phyloP scores from a whole-genome alignment of 306 rosid species.

The Medicago arabica region DNA sequence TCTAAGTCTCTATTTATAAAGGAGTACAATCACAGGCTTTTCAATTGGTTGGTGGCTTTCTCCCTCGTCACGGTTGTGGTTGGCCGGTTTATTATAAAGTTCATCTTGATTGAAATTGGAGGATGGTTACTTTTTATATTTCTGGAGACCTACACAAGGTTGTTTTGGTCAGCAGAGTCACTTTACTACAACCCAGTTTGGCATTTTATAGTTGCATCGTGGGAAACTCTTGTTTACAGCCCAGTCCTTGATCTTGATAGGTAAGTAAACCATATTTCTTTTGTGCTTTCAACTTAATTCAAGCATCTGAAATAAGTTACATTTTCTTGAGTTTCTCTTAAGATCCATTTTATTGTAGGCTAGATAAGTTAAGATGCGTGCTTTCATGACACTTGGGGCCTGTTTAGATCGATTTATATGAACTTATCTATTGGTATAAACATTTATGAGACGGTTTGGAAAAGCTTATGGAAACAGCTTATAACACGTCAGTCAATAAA shows the following conservation, averaged over 20 bases:
- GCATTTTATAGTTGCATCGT: conserved; percentile 87
- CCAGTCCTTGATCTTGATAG: conserved; percentile 97
- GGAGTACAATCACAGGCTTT: conserved; percentile 94
- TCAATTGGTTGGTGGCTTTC: conserved; percentile 98
- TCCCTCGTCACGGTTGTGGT: conserved; percentile 90
- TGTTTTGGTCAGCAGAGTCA: conserved; percentile 96
- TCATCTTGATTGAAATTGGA: conserved; percentile 82
- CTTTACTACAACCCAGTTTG: conserved; percentile 93
- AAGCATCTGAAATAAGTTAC: conserved; percentile 2
- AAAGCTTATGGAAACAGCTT: no score
- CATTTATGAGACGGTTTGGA: no score
- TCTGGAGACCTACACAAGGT: conserved; percentile 94
- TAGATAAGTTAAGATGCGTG: neutral
- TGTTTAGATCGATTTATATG: no score
- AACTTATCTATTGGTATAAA: no score
- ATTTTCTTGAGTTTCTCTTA: neutral
- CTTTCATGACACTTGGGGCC: no score
- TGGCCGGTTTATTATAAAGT: conserved; percentile 88
- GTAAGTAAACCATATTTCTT: conserved; percentile 47
- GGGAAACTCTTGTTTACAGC: conserved; percentile 98
- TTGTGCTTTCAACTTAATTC: conserved; percentile 6
- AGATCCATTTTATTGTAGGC: neutral
- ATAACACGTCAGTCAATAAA: no score
- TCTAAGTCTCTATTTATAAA: conserved; percentile 79
- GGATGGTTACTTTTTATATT: conserved; percentile 96